Conservation (phyloP, 371 early-diverging fungal genomes). For the Zopfochytrium polystomum region DNA sequence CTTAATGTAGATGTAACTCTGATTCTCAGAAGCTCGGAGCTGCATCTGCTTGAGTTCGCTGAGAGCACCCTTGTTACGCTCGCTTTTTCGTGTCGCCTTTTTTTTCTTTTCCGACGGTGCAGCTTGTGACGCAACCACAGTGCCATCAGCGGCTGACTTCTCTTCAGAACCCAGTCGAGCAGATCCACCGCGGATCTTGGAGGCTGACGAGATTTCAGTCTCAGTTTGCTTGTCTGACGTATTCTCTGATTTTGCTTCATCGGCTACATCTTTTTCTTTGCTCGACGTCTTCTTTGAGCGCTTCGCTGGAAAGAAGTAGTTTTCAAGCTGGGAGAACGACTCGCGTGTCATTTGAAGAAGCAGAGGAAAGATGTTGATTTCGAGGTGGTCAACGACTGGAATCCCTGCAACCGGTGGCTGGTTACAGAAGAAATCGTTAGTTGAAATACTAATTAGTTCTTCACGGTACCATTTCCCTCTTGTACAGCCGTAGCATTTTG, state of each 20-base stretch:
- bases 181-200: neutral
- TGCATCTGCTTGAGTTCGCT: slow-evolving; percentile 62
- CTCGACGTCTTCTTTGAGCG: slow-evolving; percentile 6
- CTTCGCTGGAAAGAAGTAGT: slow-evolving; percentile 75
- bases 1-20: slow-evolving; percentile 72
- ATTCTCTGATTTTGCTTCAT: neutral
- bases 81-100: slow-evolving; percentile 1
- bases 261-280: neutral
- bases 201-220: neutral
- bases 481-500: slow-evolving; percentile 78
- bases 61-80: neutral
- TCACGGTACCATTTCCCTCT: slow-evolving; percentile 69
- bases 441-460: too few species aligned
- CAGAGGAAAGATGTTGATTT: slow-evolving; percentile 75
- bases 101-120: neutral
- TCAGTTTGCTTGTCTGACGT: neutral
- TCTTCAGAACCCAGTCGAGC: neutral
- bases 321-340: slow-evolving; percentile 65
- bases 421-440: neutral
- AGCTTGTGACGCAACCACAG: neutral
- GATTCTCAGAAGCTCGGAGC: slow-evolving; percentile 61
- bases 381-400: slow-evolving; percentile 79
- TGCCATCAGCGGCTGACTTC: neutral
- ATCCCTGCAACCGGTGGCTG: slow-evolving; percentile 78
- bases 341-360: slow-evolving; percentile 78